Evolutionary conservation across 2,329 filamentous ascomycete species (phyloP).

Genomic region (Penicillium hordei): DNA sequence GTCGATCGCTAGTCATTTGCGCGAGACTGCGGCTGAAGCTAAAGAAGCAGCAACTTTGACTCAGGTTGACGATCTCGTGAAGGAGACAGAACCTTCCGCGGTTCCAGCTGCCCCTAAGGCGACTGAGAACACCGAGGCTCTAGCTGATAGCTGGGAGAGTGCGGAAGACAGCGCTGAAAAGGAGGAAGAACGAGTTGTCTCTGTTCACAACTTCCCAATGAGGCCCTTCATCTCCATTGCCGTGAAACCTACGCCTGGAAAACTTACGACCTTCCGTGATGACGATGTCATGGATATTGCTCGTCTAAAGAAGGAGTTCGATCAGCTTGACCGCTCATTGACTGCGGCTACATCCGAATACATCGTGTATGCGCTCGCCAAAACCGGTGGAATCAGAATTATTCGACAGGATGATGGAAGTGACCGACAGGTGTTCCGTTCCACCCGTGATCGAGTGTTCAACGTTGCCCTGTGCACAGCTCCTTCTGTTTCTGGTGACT

Average conservation of each 20-base stretch:
- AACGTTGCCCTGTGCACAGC: conserved; percentile 81
- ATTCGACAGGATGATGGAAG: conserved; percentile 92
- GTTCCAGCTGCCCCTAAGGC: conserved; percentile 57
- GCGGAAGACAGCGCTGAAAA: conserved; percentile 70
- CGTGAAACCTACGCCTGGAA: conserved; percentile 51
- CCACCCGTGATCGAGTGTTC: conserved; percentile 90
- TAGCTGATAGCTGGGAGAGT: conserved; percentile 90
- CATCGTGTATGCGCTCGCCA: conserved; percentile 92
- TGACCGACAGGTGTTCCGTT: conserved; percentile 87
- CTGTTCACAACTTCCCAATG: conserved; percentile 94
- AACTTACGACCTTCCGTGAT: conserved; percentile 65
- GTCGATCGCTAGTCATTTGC: conserved; percentile 32
- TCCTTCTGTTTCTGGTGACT: conserved; percentile 51
- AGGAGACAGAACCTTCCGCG: conserved; percentile 51
- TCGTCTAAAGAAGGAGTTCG: conserved; percentile 93
- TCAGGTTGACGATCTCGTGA: conserved; percentile 54
- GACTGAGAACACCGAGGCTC: conserved; percentile 53
- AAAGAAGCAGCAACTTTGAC: conserved; percentile 54
- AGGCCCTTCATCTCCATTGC: conserved; percentile 91
- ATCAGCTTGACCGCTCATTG: conserved; percentile 92
- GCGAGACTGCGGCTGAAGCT: conserved; percentile 46
- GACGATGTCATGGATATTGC: conserved; percentile 90
- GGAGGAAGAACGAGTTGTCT: conserved; percentile 64
- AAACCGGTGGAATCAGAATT: conserved; percentile 86
- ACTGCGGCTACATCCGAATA: conserved; percentile 86